A percentile compares a stretch with the other conserved stretches of the same genome.
Evolutionary conservation across 768 basidiomycete species (phyloP).

Genomic region (Daedalea quercina): DNA sequence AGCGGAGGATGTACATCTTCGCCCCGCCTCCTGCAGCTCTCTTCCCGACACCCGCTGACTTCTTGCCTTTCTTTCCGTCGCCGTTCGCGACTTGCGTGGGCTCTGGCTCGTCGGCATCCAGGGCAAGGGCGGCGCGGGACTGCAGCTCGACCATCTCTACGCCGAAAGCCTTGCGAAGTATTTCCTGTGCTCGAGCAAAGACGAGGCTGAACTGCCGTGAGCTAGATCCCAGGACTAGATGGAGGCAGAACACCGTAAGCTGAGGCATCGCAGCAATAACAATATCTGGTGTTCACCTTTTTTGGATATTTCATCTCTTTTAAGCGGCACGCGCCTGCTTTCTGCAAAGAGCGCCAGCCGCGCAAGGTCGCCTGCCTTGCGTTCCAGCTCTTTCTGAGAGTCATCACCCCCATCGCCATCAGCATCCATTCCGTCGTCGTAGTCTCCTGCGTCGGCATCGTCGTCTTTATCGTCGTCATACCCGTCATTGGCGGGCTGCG

Average conservation of each 20-base stretch:
- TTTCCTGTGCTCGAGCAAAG: slow-evolving; percentile 55
- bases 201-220: slow-evolving; percentile 61
- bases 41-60: not conserved
- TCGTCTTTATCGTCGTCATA: slow-evolving; percentile 31
- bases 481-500: slow-evolving; percentile 19
- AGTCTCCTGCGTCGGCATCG: slow-evolving; percentile 27
- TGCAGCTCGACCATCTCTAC: slow-evolving; percentile 83
- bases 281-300: too few relatives aligned
- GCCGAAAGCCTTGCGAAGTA: slow-evolving; percentile 61
- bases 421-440: slow-evolving; percentile 28
- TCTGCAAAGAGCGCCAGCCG: slow-evolving; percentile 80
- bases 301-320: slow-evolving; percentile 82
- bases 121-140: slow-evolving; percentile 48
- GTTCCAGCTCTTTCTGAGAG: slow-evolving; percentile 38
- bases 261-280: too few relatives aligned
- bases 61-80: slow-evolving; percentile 48
- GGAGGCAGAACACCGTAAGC: too few relatives aligned
- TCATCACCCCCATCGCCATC: slow-evolving; percentile 25
- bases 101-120: slow-evolving; percentile 28
- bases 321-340: slow-evolving; percentile 56
- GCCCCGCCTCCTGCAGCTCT: slow-evolving; percentile 32
- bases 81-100: slow-evolving; percentile 3
- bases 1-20: slow-evolving; percentile 82
- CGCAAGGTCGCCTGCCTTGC: slow-evolving; percentile 66
- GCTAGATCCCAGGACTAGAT: slow-evolving; percentile 39